phyloP scores from a whole-genome alignment of 768 basidiomycete genomes.

The Suillus lakei region DNA sequence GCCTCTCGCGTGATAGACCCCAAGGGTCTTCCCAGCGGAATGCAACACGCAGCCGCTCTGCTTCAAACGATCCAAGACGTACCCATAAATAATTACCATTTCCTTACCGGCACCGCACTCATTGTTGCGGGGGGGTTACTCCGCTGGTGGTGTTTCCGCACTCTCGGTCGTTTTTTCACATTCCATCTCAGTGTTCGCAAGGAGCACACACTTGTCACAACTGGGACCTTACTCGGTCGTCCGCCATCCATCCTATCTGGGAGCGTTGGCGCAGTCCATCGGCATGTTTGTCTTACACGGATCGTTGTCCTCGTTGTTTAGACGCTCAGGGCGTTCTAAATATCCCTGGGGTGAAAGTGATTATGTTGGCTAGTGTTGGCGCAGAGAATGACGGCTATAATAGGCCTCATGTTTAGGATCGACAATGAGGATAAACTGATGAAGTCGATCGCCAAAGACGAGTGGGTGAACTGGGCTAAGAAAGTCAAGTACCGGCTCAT shows the following conservation, averaged over 20 bases:
- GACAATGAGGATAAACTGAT: constrained; percentile 35
- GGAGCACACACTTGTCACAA: constrained; percentile 45
- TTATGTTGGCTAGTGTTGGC: neutral
- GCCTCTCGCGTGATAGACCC: neutral
- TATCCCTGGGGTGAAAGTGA: neutral
- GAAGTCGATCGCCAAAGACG: constrained; percentile 32
- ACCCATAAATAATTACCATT: neutral
- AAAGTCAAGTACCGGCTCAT: constrained; percentile 36
- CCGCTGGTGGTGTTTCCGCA: constrained; percentile 33
- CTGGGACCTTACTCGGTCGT: constrained; percentile 49
- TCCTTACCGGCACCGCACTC: constrained; percentile 8
- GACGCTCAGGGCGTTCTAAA: constrained; percentile 5
- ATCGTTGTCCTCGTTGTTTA: constrained; percentile 9
- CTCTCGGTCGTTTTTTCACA: constrained; percentile 46
- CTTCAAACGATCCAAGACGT: neutral
- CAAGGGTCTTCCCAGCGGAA: neutral
- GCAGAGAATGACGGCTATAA: neutral
- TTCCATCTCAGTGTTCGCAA: constrained; percentile 47
- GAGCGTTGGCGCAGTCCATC: constrained; percentile 19
- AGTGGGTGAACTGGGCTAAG: constrained; percentile 37
- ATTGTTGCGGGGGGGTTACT: constrained; percentile 23
- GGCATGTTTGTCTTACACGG: constrained; percentile 13
- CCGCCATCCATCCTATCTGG: constrained; percentile 49
- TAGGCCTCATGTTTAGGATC: constrained; percentile 1
- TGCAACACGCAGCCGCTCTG: neutral